Conservation (phyloP, 805 yeast genomes). For the Henningerozyma blattae region DNA sequence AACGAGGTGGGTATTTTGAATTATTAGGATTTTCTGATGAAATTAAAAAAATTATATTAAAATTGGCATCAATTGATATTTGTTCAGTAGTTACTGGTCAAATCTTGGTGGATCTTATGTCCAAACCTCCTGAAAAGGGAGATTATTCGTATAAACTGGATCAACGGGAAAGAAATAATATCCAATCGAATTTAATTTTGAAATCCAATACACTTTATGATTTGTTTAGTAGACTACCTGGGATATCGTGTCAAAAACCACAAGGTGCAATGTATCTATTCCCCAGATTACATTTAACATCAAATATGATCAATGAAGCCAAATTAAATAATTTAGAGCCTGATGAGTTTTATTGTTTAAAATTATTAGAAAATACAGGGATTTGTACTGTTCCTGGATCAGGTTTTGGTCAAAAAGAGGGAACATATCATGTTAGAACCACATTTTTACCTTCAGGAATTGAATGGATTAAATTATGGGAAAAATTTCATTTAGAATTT, state of each 20-base stretch:
- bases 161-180: constrained; percentile 43
- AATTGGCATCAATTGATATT: constrained; percentile 80
- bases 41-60: constrained; percentile 57
- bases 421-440: constrained; percentile 86
- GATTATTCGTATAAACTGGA: constrained; percentile 66
- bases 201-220: constrained; percentile 58
- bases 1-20: constrained; percentile 98
- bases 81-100: constrained; percentile 96
- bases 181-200: constrained; percentile 46
- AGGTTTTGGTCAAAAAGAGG: constrained; percentile 88
- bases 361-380: constrained; percentile 75
- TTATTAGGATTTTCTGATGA: constrained; percentile 64
- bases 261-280: constrained; percentile 97
- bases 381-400: constrained; percentile 96
- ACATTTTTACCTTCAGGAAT: constrained; percentile 93
- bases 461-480: constrained; percentile 77
- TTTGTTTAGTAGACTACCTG: constrained; percentile 67
- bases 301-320: constrained; percentile 54
- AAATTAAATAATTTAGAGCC: constrained; percentile 40
- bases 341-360: constrained; percentile 83
- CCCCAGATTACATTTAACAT: constrained; percentile 61
- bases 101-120: constrained; percentile 82
- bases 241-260: constrained; percentile 76
- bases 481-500: constrained; percentile 63
- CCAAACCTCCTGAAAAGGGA: constrained; percentile 74